phyloP scores from a whole-genome alignment of 2,329 filamentous ascomycete species.

The Blastomyces percursus region DNA sequence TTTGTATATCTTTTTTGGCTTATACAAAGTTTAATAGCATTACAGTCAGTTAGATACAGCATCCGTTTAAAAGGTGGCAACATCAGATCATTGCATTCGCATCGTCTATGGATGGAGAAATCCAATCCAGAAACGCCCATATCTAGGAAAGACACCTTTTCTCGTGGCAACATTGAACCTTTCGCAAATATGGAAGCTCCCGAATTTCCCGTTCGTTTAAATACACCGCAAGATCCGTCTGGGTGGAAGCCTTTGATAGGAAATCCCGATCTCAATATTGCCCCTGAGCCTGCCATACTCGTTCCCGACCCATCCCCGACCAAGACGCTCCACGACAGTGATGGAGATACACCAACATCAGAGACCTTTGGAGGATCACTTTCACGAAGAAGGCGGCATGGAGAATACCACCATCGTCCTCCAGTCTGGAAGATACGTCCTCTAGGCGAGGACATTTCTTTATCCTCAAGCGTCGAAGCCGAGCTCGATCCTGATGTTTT shows the following conservation, averaged over 20 bases:
- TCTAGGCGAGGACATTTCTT: slow-evolving; percentile 2
- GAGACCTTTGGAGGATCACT: slow-evolving; percentile 17
- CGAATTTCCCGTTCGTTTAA: not conserved
- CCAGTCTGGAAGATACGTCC: slow-evolving; percentile 20
- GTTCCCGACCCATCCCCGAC: slow-evolving; percentile 3
- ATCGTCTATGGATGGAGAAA: not conserved
- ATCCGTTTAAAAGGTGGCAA: not conserved
- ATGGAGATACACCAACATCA: slow-evolving; percentile 11
- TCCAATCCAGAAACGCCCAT: not conserved
- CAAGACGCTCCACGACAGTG: slow-evolving; percentile 10
- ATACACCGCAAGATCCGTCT: not conserved
- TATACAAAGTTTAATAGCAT: not conserved
- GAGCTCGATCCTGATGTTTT: slow-evolving; percentile 6
- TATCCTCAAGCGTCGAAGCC: slow-evolving; percentile 3
- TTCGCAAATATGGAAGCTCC: not conserved
- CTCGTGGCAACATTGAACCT: not conserved
- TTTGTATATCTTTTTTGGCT: not conserved
- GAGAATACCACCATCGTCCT: slow-evolving; percentile 24
- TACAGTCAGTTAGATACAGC: not conserved
- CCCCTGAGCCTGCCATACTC: not conserved
- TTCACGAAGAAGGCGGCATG: slow-evolving; percentile 20
- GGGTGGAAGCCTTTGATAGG: not conserved
- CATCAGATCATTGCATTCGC: not conserved
- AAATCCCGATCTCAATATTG: not conserved
- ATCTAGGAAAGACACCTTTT: not conserved